phyloP scores from a whole-genome alignment of 148 eudicot genomes.

The Rhododendron ferrugineum region DNA sequence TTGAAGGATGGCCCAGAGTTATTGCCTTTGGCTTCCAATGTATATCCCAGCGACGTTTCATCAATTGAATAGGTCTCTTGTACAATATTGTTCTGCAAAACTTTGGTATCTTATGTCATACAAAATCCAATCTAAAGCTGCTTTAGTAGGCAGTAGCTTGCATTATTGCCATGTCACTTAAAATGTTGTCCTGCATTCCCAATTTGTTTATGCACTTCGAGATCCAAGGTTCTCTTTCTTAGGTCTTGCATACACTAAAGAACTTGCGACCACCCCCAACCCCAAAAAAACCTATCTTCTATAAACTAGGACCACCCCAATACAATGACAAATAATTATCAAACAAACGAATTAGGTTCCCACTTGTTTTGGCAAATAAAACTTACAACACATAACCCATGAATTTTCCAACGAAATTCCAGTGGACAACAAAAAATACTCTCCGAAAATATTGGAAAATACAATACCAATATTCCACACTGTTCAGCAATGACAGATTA shows the following conservation, averaged over 20 bases:
- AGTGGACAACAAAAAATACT: not conserved
- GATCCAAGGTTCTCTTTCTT: not conserved
- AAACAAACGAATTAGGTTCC: not conserved
- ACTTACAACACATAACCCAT: not conserved
- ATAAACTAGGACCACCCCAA: not conserved
- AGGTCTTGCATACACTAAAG: not conserved
- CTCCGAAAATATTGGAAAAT: not conserved
- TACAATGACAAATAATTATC: not conserved
- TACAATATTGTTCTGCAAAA: not conserved
- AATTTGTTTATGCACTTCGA: not conserved
- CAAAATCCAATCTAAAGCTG: not conserved
- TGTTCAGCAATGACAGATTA: not conserved
- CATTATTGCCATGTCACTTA: not conserved
- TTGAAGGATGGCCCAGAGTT: not conserved
- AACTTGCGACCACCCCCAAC: not conserved
- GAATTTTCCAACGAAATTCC: not conserved
- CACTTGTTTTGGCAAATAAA: not conserved
- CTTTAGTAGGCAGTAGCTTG: not conserved
- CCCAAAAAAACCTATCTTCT: not conserved
- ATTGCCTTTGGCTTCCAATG: not conserved
- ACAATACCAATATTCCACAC: not conserved
- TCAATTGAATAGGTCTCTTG: not conserved
- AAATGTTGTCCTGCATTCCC: not conserved
- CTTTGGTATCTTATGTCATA: not conserved
- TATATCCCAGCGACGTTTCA: not conserved